These are phyloP conservation scores for Gracilaria caudata DNA, from an alignment of 23 red algal species.

Conservation along the genomic window DNA sequence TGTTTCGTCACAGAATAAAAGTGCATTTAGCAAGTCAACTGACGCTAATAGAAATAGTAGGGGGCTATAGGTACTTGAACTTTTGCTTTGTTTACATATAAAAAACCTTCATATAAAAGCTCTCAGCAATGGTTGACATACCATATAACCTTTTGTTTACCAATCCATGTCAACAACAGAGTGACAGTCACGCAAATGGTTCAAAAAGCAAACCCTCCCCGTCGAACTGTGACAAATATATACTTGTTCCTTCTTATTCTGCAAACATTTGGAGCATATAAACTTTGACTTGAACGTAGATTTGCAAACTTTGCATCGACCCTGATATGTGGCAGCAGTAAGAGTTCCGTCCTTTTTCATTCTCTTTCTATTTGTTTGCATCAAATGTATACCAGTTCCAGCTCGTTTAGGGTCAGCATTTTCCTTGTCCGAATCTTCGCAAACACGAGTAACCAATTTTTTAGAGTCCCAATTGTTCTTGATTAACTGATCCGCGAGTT, in stretches of 20 bases:
- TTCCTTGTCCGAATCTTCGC: too few relatives aligned
- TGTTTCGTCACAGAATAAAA: too few relatives aligned
- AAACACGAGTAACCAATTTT: too few relatives aligned
- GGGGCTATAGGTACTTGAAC: background rate
- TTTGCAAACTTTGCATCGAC: background rate
- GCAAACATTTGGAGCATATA: slow-evolving; percentile 36
- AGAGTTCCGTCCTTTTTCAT: background rate
- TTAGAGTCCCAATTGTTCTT: slow-evolving; percentile 24
- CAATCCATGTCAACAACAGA: background rate
- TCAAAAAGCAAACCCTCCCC: slow-evolving; percentile 26
- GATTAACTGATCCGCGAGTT: slow-evolving; percentile 30
- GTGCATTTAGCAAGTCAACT: background rate
- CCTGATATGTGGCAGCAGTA: background rate
- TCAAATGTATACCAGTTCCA: slow-evolving; percentile 17
- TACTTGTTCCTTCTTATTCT: slow-evolving; percentile 3
- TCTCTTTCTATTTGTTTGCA: slow-evolving; percentile 1
- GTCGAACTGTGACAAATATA: slow-evolving; percentile 15
- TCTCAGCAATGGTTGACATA: background rate
- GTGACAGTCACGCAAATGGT: slow-evolving; percentile 17
- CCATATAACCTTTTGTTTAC: background rate
- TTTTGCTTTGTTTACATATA: background rate
- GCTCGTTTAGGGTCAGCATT: background rate
- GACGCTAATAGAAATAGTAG: background rate
- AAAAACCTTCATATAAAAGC: background rate
- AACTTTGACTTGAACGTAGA: slow-evolving; percentile 2